phyloP scores from a whole-genome alignment of 495 filamentous ascomycete species.

The Aspergillus affinis region DNA sequence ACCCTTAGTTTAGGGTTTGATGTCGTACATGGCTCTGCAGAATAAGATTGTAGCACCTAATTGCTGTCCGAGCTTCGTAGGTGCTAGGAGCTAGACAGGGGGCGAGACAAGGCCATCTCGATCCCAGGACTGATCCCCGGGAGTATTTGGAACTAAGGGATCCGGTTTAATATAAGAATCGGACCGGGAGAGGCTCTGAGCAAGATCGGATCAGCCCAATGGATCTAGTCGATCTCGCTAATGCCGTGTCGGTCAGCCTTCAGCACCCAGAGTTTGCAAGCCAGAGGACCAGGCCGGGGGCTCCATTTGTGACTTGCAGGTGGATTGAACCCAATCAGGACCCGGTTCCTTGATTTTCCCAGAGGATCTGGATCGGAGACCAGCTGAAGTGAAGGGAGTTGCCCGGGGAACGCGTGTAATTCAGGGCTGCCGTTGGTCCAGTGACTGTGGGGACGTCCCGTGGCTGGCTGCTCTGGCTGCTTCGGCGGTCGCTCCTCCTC shows the following conservation, averaged over 20 bases:
- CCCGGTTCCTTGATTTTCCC: slow-evolving; percentile 3
- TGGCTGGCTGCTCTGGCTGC: background rate
- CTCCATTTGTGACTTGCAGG: background rate
- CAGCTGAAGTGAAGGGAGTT: slow-evolving; percentile 32
- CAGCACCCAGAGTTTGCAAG: background rate
- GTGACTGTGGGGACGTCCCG: slow-evolving; percentile 1
- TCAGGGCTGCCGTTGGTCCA: slow-evolving; percentile 10
- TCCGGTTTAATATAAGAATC: background rate
- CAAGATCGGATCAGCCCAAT: background rate
- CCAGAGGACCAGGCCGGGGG: too few species aligned
- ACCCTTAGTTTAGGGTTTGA: background rate
- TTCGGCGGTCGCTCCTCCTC: background rate
- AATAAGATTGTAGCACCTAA: background rate
- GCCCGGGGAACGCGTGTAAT: slow-evolving; percentile 30
- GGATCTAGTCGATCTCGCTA: background rate
- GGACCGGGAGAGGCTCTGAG: background rate
- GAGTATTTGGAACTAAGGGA: background rate
- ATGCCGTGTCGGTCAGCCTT: background rate
- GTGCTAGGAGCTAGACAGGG: too few species aligned
- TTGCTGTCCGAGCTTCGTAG: too few species aligned
- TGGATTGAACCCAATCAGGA: slow-evolving; percentile 2
- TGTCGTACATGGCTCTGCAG: background rate
- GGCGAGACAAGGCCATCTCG: background rate
- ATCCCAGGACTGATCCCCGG: background rate
- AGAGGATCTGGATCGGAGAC: background rate